Evolutionary conservation across 139 green algal species (phyloP), one percentile per base, ranked within the genome.

Genomic region (Yamagishiella unicocca): DNA sequence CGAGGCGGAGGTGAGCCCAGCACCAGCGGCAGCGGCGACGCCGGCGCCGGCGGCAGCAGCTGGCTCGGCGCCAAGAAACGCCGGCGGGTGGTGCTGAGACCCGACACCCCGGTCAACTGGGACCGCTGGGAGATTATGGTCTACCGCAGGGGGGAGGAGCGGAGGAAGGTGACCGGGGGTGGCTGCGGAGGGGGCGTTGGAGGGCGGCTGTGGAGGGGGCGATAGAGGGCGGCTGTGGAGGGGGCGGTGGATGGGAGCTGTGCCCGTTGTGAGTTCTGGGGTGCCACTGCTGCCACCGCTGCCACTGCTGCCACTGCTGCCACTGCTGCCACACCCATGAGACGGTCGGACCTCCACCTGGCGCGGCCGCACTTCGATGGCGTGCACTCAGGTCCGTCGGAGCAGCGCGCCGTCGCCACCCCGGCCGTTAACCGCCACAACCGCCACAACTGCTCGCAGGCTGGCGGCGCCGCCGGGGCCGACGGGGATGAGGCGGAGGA

Each of bases 101-200:
- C 46, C 25, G 46, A 80, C 25, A 37, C 45, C 1, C 46, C 37
- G 27, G 58, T 85, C 61, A 75, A 85, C 78, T 85, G 78, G 78
- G 40, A 85, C 61, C 78, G 78, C 21, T 73, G 29, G 40, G 58
- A 75, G 78, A n/a, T 85, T 25, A 35, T 85, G 5, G 0, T 55
- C 27, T 61, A 46, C n/a, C 25, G 25, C 21, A 68, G 78, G 33
- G 31, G 31, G 40, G 22, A 75, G 27, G 78, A 50, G 12, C 5
- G n/a, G 22, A 12, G 4, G 17, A 12, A 31, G 38, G 4, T 6
- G 73, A 33, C 42, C 14, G 1, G 43, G 71, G 43, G 42, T 10
- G 19, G 45, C 3, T 2, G 73, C 2, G 5, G 40, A 22, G 45
- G 50, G 8, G 46, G 46, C 2, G 2, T 1, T 17, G 31, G n/a